Base-by-base conservation (phyloP, 2,329 filamentous ascomycete genomes). In the Talaromyces sp. region DNA sequence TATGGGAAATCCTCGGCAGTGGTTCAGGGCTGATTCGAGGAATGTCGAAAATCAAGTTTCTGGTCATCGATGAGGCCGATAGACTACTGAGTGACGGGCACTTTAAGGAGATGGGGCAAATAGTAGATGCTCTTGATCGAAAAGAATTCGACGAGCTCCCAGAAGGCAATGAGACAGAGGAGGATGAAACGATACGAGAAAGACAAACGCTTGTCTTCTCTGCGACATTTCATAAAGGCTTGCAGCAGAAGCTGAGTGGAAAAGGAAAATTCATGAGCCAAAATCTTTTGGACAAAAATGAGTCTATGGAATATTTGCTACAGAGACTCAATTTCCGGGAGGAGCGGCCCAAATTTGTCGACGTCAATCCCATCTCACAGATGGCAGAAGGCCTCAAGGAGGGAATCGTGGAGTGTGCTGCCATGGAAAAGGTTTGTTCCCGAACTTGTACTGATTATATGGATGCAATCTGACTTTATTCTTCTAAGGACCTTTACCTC, bases 201-300 rank as follows among this genome's bases (percentile, higher is more conserved):
- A 83, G 93, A 46, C 95, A 99, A 71, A 98, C 93, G 0, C 83
- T 99, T 0, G 91, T 99, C 21, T 99, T 99, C 75, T 98, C 95
- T 0, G 95, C 95, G 0, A 99, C 95, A 0, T 96, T 99, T 74
- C 90, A 96, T 71, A 93, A 93, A 70, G 88, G 88, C 0, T 78
- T 99, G 31, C 93, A 98, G 72, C 90, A 93, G 67, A 98, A 97
- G 73, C 82, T 99, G 13, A 86, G 90, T 1, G 89, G 91, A 27
- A 96, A 92, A 72, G 82, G 84, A 21, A 86, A 84, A 60, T 84
- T 80, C 64, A 70, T 68, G 8, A 77, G 76, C 38, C 77, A 81
- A 63, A 84, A 89, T 65, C 75, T 92, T 31, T 83, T 90, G 77
- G 85, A 82, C 67, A 85, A 91, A 60, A 86, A 88, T 64, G 87